Conservation (phyloP, 2,329 filamentous ascomycete genomes). For the Colletotrichum tabaci region DNA sequence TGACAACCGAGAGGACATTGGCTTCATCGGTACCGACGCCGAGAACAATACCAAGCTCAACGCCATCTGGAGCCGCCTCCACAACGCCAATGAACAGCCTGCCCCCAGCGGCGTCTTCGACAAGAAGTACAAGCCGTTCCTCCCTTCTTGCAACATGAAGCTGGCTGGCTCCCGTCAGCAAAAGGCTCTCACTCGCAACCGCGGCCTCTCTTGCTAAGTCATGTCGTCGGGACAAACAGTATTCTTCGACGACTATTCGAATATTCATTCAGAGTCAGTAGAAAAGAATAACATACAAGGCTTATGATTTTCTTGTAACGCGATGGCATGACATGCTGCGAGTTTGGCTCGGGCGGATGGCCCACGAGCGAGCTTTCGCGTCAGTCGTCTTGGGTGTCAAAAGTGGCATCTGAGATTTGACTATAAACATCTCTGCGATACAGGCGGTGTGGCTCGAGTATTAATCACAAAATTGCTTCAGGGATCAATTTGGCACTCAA, state of each 20-base stretch:
- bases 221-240: too few relatives aligned
- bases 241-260: neutral
- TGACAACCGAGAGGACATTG: neutral
- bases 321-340: neutral
- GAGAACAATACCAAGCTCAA: constrained; percentile 39
- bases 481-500: neutral
- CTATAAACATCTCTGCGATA: neutral
- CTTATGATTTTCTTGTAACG: too few relatives aligned
- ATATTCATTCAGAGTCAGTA: neutral
- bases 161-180: constrained; percentile 33
- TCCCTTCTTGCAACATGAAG: constrained; percentile 25
- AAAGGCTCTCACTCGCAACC: constrained; percentile 32
- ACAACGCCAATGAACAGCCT: constrained; percentile 12
- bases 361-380: neutral
- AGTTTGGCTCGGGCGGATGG: constrained; percentile 1
- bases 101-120: constrained; percentile 26
- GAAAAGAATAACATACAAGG: neutral
- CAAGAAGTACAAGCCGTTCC: constrained; percentile 40
- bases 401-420: neutral
- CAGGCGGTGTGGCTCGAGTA: neutral
- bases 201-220: constrained; percentile 27
- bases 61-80: constrained; percentile 27
- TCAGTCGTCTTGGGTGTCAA: neutral
- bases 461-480: neutral
- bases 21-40: constrained; percentile 6